Evolutionary conservation across 2,329 filamentous ascomycete genomes (phyloP).

Genomic region (Metarhizium sp.): DNA sequence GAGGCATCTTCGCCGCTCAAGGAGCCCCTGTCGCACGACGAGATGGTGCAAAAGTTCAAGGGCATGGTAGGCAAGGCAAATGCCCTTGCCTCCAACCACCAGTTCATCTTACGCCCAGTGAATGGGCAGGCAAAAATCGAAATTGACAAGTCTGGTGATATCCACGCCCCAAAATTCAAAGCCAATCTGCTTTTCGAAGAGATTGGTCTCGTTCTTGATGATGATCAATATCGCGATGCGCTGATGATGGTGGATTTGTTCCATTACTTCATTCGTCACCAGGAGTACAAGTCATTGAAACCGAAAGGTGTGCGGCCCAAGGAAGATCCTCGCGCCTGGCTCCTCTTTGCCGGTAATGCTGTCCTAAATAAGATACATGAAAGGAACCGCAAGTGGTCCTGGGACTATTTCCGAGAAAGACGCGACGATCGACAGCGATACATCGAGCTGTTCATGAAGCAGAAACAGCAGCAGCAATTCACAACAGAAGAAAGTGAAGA

Average conservation of each 20-base stretch:
- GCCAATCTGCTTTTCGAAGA: slow-evolving; percentile 91
- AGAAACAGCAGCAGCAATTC: slow-evolving; percentile 65
- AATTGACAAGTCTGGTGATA: slow-evolving; percentile 82
- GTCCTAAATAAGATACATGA: slow-evolving; percentile 93
- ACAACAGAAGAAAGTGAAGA: slow-evolving; percentile 62
- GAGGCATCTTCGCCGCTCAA: slow-evolving; percentile 42
- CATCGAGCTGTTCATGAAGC: slow-evolving; percentile 94
- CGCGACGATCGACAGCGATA: slow-evolving; percentile 83
- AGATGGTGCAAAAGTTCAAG: slow-evolving; percentile 69
- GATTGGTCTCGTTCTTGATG: slow-evolving; percentile 93
- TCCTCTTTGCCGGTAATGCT: slow-evolving; percentile 82
- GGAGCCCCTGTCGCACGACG: slow-evolving; percentile 59
- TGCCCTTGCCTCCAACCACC: slow-evolving; percentile 52
- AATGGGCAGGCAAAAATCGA: slow-evolving; percentile 92
- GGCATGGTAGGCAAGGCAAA: slow-evolving; percentile 69
- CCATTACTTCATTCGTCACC: slow-evolving; percentile 95
- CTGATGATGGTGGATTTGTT: slow-evolving; percentile 98
- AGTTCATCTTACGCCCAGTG: slow-evolving; percentile 93
- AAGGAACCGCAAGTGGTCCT: slow-evolving; percentile 85
- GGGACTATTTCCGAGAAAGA: slow-evolving; percentile 89
- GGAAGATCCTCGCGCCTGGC: slow-evolving; percentile 86
- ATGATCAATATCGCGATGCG: slow-evolving; percentile 93
- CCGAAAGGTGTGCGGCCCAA: slow-evolving; percentile 74
- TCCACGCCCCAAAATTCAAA: slow-evolving; percentile 76
- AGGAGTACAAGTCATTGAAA: slow-evolving; percentile 90